Evolutionary conservation across 108 stramenopile genomes (phyloP).

Genomic region (Aureococcus anophagefferens): DNA sequence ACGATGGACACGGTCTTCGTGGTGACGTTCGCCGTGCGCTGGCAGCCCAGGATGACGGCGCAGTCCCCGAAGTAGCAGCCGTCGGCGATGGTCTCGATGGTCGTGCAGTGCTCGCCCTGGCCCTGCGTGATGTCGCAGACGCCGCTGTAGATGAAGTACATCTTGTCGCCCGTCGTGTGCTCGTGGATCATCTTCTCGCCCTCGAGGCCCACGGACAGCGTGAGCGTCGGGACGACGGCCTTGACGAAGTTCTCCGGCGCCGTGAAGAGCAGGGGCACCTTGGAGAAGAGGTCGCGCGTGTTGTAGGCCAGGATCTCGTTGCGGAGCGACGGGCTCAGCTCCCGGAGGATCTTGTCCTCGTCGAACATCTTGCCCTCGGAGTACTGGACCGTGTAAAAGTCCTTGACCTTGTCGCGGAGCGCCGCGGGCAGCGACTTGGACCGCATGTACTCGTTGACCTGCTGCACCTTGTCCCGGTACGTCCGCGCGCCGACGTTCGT

Average conservation of each 20-base stretch:
- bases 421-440: constrained; percentile 45
- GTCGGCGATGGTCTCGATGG: constrained; percentile 45
- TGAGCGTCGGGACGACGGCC: too few relatives aligned
- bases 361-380: constrained; percentile 52
- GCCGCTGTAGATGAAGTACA: constrained; percentile 51
- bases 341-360: constrained; percentile 42
- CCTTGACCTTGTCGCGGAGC: constrained; percentile 52
- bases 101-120: constrained; percentile 11
- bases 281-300: too few relatives aligned
- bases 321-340: constrained; percentile 43
- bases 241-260: too few relatives aligned
- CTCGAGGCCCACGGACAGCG: constrained; percentile 45
- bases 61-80: constrained; percentile 56
- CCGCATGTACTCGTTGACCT: constrained; percentile 56
- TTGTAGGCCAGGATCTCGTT: constrained; percentile 48
- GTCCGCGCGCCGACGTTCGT: constrained; percentile 49
- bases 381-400: constrained; percentile 50
- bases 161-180: constrained; percentile 46
- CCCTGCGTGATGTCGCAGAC: constrained; percentile 44
- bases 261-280: constrained; percentile 43
- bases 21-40: constrained; percentile 43
- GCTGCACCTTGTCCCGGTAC: constrained; percentile 46
- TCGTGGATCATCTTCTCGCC: constrained; percentile 47
- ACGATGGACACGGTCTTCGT: constrained; percentile 50
- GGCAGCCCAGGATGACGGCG: constrained; percentile 32